These are phyloP conservation scores for Alternaria arborescens DNA, from an alignment of 2,329 filamentous ascomycete species.

Conservation along the genomic window DNA sequence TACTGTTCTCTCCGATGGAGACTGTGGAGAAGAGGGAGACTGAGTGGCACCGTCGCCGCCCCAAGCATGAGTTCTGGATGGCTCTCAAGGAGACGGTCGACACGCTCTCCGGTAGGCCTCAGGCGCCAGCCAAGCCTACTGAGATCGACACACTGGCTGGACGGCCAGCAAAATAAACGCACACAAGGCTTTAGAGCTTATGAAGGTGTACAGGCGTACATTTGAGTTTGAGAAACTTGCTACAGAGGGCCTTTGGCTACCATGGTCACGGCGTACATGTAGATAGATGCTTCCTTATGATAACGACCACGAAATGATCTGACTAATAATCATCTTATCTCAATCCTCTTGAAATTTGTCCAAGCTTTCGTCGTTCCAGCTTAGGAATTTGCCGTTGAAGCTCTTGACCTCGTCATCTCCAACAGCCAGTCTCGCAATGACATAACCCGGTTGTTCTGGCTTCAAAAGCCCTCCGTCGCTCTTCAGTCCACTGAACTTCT, in stretches of 20 bases:
- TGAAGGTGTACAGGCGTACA: background rate
- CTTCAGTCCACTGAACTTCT: slow-evolving; percentile 74
- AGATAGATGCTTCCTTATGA: slow-evolving; percentile 9
- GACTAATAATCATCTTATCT: slow-evolving; percentile 3
- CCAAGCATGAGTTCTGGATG: slow-evolving; percentile 86
- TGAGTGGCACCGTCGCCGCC: slow-evolving; percentile 90
- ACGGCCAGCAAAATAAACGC: slow-evolving; percentile 19
- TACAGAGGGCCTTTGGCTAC: background rate
- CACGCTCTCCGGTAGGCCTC: slow-evolving; percentile 72
- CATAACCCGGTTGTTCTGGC: slow-evolving; percentile 84
- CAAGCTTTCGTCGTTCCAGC: slow-evolving; percentile 47
- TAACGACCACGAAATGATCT: slow-evolving; percentile 6
- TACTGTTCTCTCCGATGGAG: slow-evolving; percentile 86
- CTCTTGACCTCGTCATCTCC: slow-evolving; percentile 66
- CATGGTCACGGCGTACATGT: slow-evolving; percentile 13
- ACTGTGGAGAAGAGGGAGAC: slow-evolving; percentile 82
- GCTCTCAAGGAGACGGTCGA: slow-evolving; percentile 82
- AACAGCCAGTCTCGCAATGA: slow-evolving; percentile 81
- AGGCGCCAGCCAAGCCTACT: slow-evolving; percentile 26
- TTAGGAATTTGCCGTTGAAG: slow-evolving; percentile 79
- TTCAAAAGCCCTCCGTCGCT: slow-evolving; percentile 75
- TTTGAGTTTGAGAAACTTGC: background rate
- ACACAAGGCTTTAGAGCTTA: background rate
- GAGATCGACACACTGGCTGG: slow-evolving; percentile 34
- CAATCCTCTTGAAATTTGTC: slow-evolving; percentile 35